phyloP scores from a whole-genome alignment of 2,329 filamentous ascomycete genomes.

The Diaporthe ampelina region DNA sequence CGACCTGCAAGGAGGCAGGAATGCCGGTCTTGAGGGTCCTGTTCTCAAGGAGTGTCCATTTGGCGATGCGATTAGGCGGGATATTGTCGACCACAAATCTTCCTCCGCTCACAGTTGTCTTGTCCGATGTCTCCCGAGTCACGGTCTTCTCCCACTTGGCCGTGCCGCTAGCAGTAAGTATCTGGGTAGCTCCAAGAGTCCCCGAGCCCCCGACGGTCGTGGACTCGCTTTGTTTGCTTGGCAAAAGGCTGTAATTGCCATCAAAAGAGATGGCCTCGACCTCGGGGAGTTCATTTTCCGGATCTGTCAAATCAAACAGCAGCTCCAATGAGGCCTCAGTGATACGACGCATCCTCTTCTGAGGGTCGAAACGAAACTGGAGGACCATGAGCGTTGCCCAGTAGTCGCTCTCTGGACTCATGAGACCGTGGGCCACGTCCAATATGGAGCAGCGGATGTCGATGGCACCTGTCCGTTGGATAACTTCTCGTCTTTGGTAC shows the following conservation, averaged over 20 bases:
- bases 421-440: constrained; percentile 47
- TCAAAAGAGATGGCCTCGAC: constrained; percentile 24
- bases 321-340: constrained; percentile 44
- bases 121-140: constrained; percentile 41
- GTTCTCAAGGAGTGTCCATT: constrained; percentile 49
- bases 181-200: neutral
- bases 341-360: constrained; percentile 45
- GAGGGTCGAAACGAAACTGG: constrained; percentile 47
- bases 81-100: constrained; percentile 43
- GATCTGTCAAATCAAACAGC: constrained; percentile 41
- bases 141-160: constrained; percentile 40
- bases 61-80: constrained; percentile 43
- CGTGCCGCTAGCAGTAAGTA: neutral
- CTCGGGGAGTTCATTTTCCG: constrained; percentile 12
- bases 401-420: constrained; percentile 42
- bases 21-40: constrained; percentile 44
- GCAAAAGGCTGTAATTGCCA: constrained; percentile 17
- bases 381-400: constrained; percentile 47
- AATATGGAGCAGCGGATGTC: constrained; percentile 46
- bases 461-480: constrained; percentile 45
- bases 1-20: constrained; percentile 43
- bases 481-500: constrained; percentile 4
- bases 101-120: constrained; percentile 43
- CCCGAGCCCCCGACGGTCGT: neutral
- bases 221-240: constrained; percentile 15